Evolutionary conservation across 2,329 filamentous ascomycete species (phyloP), one percentile per base, ranked within the genome.

Genomic region (Talaromyces sp.): DNA sequence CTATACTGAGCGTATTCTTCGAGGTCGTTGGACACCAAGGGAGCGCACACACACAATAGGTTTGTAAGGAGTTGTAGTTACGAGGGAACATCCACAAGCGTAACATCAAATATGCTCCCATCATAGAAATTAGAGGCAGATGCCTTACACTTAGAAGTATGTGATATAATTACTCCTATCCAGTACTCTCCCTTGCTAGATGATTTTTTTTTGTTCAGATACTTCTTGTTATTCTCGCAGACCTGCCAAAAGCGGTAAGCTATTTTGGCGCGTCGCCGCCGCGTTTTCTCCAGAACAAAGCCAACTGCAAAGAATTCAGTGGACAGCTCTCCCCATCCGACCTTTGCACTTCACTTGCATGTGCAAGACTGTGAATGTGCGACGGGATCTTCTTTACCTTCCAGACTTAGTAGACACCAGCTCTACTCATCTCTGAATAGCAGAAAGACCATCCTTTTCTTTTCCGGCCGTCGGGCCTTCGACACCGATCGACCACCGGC

Each of bases 241-340:
- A 28, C 57, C 33, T 50, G 58, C 58, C 58, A 33, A 39, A 60
- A 50, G 58, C 58, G 58, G 58, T 39, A 60, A 60, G 44, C 58
- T 60, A 60, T 60, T 52, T 60, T 39, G 58, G 44, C 58, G 58
- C 58, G 58, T 60, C 44, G 44, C 58, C 44, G 44, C 58, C 44
- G 58, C 58, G 58, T 59, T n/a, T 48, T 39, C 28, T 9, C 9
- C 12, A 54, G 28, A 54, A 54, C 28, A 54, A 54, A 21, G 18
- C 11, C 16, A 52, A 6, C 23, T n/a, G 16, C 28, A 54, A n/a
- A 31, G 50, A 35, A 54, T 54, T 37, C 21, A 31, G 23, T 18
- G 18, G 28, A 21, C 5, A 23, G 14, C 21, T 33, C 50, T 35
- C n/a, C 50, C n/a, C 50, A 5, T 31, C 37, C 14, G 31, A 52